These are phyloP conservation scores for Glycine soja DNA, from an alignment of 306 rosid species.

Conservation along the genomic window DNA sequence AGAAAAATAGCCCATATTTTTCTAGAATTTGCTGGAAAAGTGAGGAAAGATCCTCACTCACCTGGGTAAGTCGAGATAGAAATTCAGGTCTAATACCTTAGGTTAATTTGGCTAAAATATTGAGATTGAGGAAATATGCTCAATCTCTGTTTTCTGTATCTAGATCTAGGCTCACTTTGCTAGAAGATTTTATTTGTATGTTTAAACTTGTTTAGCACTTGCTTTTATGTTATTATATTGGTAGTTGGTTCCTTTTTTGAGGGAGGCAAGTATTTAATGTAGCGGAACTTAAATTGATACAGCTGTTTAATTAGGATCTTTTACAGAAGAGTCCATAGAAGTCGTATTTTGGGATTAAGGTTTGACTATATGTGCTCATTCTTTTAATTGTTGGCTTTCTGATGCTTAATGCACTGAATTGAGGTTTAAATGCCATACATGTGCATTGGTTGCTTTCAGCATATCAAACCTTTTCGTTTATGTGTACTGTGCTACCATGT, in stretches of 20 bases:
- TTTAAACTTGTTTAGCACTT: neutral
- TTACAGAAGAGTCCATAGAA: neutral
- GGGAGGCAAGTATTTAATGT: neutral
- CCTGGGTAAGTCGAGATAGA: neutral
- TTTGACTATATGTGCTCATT: neutral
- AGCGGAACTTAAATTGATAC: neutral
- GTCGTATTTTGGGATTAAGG: neutral
- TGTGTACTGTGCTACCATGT: slow-evolving; percentile 15
- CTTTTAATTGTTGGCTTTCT: neutral
- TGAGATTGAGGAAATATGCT: slow-evolving; percentile 28
- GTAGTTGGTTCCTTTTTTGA: neutral
- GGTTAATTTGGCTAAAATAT: neutral
- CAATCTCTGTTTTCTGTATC: slow-evolving; percentile 4
- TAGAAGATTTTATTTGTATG: neutral
- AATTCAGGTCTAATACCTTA: neutral
- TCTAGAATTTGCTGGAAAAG: slow-evolving; percentile 5
- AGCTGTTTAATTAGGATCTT: neutral
- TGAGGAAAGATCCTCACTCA: neutral
- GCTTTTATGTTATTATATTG: neutral
- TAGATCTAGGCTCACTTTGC: neutral
- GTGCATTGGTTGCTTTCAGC: neutral
- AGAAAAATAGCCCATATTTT: neutral
- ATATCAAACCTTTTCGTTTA: neutral
- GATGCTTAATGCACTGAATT: neutral
- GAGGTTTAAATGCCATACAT: neutral